phyloP scores from a whole-genome alignment of 2,329 filamentous ascomycete genomes.

The Sarocladium oryzae region DNA sequence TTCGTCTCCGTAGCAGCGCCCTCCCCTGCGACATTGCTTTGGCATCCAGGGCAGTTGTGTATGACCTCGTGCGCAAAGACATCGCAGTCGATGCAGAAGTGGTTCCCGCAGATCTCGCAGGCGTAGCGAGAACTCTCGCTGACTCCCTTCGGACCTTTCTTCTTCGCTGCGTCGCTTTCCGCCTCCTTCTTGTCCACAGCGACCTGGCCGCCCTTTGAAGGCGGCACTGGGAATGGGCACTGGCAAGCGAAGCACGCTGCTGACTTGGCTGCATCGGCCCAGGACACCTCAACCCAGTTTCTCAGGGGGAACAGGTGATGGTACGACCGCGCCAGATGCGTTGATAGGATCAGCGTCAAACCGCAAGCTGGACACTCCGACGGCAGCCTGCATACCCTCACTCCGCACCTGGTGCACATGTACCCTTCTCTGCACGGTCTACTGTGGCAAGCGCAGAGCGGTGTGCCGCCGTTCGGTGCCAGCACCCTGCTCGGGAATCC shows the following conservation, averaged over 20 bases:
- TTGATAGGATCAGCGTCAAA: constrained; percentile 88
- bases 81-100: constrained; percentile 98
- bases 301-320: constrained; percentile 86
- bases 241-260: constrained; percentile 74
- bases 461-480: constrained; percentile 56
- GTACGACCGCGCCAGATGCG: constrained; percentile 86
- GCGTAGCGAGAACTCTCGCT: constrained; percentile 85
- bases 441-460: constrained; percentile 87
- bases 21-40: constrained; percentile 35
- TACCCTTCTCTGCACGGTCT: constrained; percentile 79
- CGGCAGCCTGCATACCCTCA: constrained; percentile 84
- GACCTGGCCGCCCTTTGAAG: constrained; percentile 12
- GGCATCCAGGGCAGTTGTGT: constrained; percentile 93
- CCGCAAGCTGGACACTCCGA: constrained; percentile 88
- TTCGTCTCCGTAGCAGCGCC: constrained; percentile 13
- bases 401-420: constrained; percentile 78
- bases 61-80: constrained; percentile 90
- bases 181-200: constrained; percentile 11
- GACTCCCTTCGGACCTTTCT: constrained; percentile 49
- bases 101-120: constrained; percentile 77
- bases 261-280: constrained; percentile 60
- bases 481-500: constrained; percentile 87
- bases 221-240: constrained; percentile 55
- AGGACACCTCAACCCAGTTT: constrained; percentile 87
- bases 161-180: constrained; percentile 14